Percentiles rank a stretch among this genome's conserved stretches.
phyloP scores from a whole-genome alignment of 2,329 filamentous ascomycete species.

The Mycogone perniciosa region DNA sequence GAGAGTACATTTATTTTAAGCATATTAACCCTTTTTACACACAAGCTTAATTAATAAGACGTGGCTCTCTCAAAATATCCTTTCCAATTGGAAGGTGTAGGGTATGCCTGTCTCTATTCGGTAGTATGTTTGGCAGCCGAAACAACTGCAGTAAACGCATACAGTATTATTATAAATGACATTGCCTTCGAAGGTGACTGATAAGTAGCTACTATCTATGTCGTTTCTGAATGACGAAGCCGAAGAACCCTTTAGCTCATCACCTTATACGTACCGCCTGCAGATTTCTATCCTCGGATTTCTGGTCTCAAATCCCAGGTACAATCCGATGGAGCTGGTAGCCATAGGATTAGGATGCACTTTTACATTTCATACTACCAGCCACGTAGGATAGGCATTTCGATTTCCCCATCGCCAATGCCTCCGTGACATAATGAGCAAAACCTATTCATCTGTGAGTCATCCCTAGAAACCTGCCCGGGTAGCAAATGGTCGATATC shows the following conservation, averaged over 20 bases:
- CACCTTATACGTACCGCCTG: slow-evolving; percentile 50
- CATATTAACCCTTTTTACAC: slow-evolving; percentile 42
- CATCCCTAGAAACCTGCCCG: slow-evolving; percentile 52
- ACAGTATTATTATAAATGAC: slow-evolving; percentile 18
- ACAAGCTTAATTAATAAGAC: slow-evolving; percentile 35
- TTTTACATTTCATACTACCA: slow-evolving; percentile 70
- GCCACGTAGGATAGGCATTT: slow-evolving; percentile 57
- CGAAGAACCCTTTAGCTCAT: slow-evolving; percentile 33
- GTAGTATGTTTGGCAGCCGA: slow-evolving; percentile 61
- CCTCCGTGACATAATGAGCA: slow-evolving; percentile 62
- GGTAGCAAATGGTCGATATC: slow-evolving; percentile 66
- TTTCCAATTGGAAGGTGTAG: slow-evolving; percentile 60
- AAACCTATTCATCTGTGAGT: slow-evolving; percentile 57
- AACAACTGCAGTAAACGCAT: slow-evolving; percentile 52
- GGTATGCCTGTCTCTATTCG: slow-evolving; percentile 57
- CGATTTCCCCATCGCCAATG: slow-evolving; percentile 64
- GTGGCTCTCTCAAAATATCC: slow-evolving; percentile 46
- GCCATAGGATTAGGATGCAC: slow-evolving; percentile 50
- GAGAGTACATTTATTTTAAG: slow-evolving; percentile 35
- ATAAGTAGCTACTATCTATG: slow-evolving; percentile 49
- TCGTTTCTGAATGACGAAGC: slow-evolving; percentile 53
- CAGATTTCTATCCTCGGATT: slow-evolving; percentile 55
- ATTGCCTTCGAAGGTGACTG: slow-evolving; percentile 46
- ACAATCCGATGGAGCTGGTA: slow-evolving; percentile 33
- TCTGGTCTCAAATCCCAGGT: slow-evolving; percentile 41